A percentile compares a stretch with the other conserved stretches of the same genome.
phyloP scores from a whole-genome alignment of 2,329 filamentous ascomycete species.

The Geoglossum cookeanum region DNA sequence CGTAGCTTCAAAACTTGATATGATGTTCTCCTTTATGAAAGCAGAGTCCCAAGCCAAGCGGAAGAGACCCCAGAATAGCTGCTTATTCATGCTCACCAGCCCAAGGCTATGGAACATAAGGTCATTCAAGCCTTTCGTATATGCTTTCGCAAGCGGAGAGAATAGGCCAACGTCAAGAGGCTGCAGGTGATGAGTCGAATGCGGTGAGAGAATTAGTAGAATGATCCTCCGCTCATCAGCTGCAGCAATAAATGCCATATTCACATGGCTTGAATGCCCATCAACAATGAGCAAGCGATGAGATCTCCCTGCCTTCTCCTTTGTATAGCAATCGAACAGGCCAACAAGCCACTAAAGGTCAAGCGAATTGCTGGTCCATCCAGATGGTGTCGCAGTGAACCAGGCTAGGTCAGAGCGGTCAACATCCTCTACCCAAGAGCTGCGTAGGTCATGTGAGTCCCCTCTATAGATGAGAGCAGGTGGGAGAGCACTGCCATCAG shows the following conservation, averaged over 20 bases:
- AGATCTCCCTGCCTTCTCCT: constrained; percentile 3
- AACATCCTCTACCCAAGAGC: constrained; percentile 2
- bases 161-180: constrained; percentile 10
- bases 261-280: constrained; percentile 7
- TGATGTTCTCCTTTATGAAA: not conserved
- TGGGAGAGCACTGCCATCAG: not conserved
- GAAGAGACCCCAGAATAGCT: not conserved
- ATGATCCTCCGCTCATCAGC: constrained; percentile 1
- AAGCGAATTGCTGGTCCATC: constrained; percentile 11
- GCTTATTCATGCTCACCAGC: not conserved
- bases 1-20: not conserved
- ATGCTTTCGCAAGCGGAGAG: constrained; percentile 4
- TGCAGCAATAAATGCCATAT: constrained; percentile 5
- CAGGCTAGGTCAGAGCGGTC: constrained; percentile 4
- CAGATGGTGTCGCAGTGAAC: constrained; percentile 6
- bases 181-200: constrained; percentile 9
- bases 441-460: constrained; percentile 1
- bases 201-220: constrained; percentile 4
- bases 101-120: not conserved
- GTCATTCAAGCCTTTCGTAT: not conserved
- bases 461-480: constrained; percentile 1
- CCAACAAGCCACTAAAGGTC: constrained; percentile 5
- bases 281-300: constrained; percentile 7
- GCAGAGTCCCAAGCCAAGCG: not conserved
- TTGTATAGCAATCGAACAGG: constrained; percentile 7